Conservation (phyloP, 2,329 filamentous ascomycete species). For the Macrophomina pseudophaseolina region DNA sequence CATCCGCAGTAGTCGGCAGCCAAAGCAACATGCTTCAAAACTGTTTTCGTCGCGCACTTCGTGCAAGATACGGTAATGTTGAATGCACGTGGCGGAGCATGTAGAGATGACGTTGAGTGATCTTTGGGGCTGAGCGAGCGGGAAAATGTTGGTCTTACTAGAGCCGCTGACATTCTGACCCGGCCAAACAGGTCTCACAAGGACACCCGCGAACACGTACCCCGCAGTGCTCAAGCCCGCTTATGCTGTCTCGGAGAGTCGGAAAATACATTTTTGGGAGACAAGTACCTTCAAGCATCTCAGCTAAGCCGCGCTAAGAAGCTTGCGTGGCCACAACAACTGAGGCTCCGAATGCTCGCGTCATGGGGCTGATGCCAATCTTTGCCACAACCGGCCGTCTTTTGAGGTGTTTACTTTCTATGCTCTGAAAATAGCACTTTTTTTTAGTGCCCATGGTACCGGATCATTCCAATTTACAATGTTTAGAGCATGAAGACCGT, state of each 20-base stretch:
- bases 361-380: neutral
- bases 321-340: constrained; percentile 5
- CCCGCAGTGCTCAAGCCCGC: neutral
- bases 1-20: too few species aligned
- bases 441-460: neutral
- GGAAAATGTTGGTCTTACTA: constrained; percentile 8
- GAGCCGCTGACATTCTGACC: constrained; percentile 3
- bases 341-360: constrained; percentile 2
- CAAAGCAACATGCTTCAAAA: too few species aligned
- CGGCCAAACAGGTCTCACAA: neutral
- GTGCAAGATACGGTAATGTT: too few species aligned
- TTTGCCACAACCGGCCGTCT: neutral
- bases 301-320: constrained; percentile 5
- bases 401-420: neutral
- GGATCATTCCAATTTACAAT: neutral
- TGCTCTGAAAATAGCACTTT: constrained; percentile 1
- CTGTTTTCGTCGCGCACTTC: too few species aligned
- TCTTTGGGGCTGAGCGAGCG: neutral
- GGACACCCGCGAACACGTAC: neutral
- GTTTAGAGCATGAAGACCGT: too few species aligned
- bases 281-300: constrained; percentile 5
- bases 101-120: neutral
- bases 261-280: neutral
- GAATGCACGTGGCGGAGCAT: too few species aligned
- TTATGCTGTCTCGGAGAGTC: neutral